A percentile compares a stretch with the other conserved stretches of the same genome.
phyloP scores from a whole-genome alignment of 1,284 basidiomycete species.

The Irpex sp. region DNA sequence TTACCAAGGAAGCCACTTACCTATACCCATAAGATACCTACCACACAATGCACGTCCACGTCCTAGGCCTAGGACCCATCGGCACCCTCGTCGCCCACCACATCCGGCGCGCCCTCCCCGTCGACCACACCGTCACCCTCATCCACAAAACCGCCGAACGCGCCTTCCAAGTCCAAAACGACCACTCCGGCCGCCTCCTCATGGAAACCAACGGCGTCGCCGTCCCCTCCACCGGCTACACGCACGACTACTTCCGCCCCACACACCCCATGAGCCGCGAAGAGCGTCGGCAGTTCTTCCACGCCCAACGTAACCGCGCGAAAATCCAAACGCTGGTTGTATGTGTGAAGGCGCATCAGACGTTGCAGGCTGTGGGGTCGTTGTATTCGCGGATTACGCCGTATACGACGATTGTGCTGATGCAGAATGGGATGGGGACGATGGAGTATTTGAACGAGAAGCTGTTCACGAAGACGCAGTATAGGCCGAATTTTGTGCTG shows the following conservation, averaged over 20 bases:
- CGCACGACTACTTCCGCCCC: slow-evolving; percentile 39
- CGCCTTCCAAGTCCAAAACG: slow-evolving; percentile 26
- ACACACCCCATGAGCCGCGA: slow-evolving; percentile 17
- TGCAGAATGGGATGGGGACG: slow-evolving; percentile 92
- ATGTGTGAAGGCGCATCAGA: slow-evolving; percentile 76
- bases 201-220: slow-evolving; percentile 48
- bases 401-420: slow-evolving; percentile 79
- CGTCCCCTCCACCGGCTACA: slow-evolving; percentile 39
- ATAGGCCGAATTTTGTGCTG: slow-evolving; percentile 84
- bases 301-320: not conserved
- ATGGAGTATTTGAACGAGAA: slow-evolving; percentile 74
- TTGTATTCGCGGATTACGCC: slow-evolving; percentile 66
- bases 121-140: slow-evolving; percentile 58
- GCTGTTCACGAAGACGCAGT: slow-evolving; percentile 70
- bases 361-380: slow-evolving; percentile 52
- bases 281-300: not conserved
- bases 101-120: slow-evolving; percentile 57
- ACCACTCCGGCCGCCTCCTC: slow-evolving; percentile 29
- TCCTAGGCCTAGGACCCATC: slow-evolving; percentile 77
- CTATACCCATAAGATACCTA: not conserved
- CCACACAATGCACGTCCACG: slow-evolving; percentile 62
- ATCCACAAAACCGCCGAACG: slow-evolving; percentile 51
- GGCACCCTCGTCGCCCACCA: slow-evolving; percentile 81
- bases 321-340: slow-evolving; percentile 75
- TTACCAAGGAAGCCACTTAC: not conserved